A percentile compares a stretch with the other conserved stretches of the same genome.
Evolutionary conservation across 176 grass and related monocot genomes (phyloP).

Genomic region (Poa annua): DNA sequence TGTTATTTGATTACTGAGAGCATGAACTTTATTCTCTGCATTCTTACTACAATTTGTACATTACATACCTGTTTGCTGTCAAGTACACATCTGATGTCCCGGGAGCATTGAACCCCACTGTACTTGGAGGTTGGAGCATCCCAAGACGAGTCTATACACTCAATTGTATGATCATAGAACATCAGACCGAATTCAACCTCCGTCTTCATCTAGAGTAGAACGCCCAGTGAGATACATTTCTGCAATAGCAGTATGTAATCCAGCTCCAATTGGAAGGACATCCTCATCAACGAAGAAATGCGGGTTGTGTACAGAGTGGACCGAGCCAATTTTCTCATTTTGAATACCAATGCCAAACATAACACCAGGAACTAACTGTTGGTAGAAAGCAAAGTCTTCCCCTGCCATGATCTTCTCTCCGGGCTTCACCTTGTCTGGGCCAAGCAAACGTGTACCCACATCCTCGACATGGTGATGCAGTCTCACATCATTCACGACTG

Average conservation of each 20-base stretch:
- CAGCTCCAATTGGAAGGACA: slow-evolving; percentile 68
- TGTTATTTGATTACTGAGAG: neutral
- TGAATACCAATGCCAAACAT: slow-evolving; percentile 70
- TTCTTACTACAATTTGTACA: neutral
- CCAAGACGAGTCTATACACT: neutral
- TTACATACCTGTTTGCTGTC: neutral
- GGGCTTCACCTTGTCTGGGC: slow-evolving; percentile 64
- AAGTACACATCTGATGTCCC: neutral
- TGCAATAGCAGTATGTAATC: slow-evolving; percentile 61
- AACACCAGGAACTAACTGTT: slow-evolving; percentile 70
- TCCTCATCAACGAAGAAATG: slow-evolving; percentile 84
- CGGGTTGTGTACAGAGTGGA: slow-evolving; percentile 64
- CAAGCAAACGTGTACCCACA: slow-evolving; percentile 58
- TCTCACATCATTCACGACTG: slow-evolving; percentile 73
- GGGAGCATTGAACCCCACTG: neutral
- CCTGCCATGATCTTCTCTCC: slow-evolving; percentile 88
- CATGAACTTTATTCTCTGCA: neutral
- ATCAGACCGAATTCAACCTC: neutral
- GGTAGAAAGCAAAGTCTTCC: slow-evolving; percentile 94
- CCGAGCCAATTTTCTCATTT: slow-evolving; percentile 63
- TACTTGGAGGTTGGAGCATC: neutral
- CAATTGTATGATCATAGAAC: neutral
- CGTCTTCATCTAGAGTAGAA: neutral
- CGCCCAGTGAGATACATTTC: slow-evolving; percentile 60
- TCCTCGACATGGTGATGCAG: slow-evolving; percentile 69